A percentile compares a stretch with the other conserved stretches of the same genome.
These are phyloP conservation scores for Pyricularia sp. DNA, from an alignment of 2,329 filamentous ascomycete species.

Conservation along the genomic window DNA sequence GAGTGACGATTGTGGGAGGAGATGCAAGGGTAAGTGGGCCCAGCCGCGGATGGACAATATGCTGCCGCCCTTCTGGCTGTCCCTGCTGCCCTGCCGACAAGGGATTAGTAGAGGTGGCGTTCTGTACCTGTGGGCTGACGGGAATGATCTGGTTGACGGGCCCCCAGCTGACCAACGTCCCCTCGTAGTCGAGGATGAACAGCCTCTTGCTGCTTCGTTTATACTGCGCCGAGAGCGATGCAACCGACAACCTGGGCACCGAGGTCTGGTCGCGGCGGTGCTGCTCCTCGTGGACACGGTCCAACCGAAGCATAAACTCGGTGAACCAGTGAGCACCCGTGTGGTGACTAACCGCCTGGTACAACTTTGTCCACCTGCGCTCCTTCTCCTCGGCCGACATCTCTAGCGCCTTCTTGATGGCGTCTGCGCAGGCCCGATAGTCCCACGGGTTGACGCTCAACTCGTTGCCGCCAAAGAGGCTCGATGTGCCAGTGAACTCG, in stretches of 20 bases:
- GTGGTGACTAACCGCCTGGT: slow-evolving; percentile 65
- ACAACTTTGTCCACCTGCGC: slow-evolving; percentile 63
- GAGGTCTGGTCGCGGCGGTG: slow-evolving; percentile 75
- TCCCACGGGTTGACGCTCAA: slow-evolving; percentile 93
- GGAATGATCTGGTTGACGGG: slow-evolving; percentile 77
- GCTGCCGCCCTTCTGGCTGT: not conserved
- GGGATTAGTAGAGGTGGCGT: not conserved
- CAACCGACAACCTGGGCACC: slow-evolving; percentile 73
- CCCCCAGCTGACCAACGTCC: slow-evolving; percentile 81
- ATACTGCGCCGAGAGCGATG: slow-evolving; percentile 57
- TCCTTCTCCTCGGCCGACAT: slow-evolving; percentile 70
- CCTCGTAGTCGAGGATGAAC: slow-evolving; percentile 90
- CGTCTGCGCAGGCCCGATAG: slow-evolving; percentile 77
- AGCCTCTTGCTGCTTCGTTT: slow-evolving; percentile 56
- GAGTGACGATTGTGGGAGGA: not conserved
- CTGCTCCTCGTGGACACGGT: slow-evolving; percentile 74
- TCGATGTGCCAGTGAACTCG: slow-evolving; percentile 89
- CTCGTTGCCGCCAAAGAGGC: slow-evolving; percentile 71
- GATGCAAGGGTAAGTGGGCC: not conserved
- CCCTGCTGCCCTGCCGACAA: not conserved
- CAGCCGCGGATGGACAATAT: not conserved
- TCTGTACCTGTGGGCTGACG: slow-evolving; percentile 58
- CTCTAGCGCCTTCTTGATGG: slow-evolving; percentile 74
- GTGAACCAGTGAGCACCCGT: slow-evolving; percentile 82
- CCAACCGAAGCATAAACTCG: slow-evolving; percentile 62